Evolutionary conservation across 2,329 filamentous ascomycete genomes (phyloP).

Genomic region (Fusarium dlaminii): DNA sequence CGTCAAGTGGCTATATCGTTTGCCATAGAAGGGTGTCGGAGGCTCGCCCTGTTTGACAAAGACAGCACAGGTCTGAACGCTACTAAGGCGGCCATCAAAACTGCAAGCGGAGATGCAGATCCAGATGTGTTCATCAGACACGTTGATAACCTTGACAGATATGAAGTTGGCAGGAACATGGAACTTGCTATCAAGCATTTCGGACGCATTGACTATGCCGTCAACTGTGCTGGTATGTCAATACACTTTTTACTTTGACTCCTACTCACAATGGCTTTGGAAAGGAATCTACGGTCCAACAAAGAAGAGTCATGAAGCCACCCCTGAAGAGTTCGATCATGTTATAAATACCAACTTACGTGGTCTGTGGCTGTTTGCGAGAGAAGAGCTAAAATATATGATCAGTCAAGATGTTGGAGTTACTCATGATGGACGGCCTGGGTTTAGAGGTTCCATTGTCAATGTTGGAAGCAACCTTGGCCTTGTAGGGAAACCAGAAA

Average conservation of each 20-base stretch:
- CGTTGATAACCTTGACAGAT: slow-evolving; percentile 50
- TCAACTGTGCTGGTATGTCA: slow-evolving; percentile 54
- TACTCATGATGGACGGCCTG: slow-evolving; percentile 55
- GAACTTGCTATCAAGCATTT: slow-evolving; percentile 46
- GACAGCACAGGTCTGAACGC: slow-evolving; percentile 46
- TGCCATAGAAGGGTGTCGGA: slow-evolving; percentile 54
- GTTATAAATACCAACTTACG: slow-evolving; percentile 56
- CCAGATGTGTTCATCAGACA: slow-evolving; percentile 33
- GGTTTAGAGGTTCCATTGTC: slow-evolving; percentile 53
- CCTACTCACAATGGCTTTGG: neutral
- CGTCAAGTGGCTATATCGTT: slow-evolving; percentile 52
- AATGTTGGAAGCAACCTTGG: slow-evolving; percentile 57
- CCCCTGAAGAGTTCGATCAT: slow-evolving; percentile 52
- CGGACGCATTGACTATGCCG: slow-evolving; percentile 56
- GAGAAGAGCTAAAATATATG: slow-evolving; percentile 56
- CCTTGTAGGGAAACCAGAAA: slow-evolving; percentile 52
- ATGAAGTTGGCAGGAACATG: slow-evolving; percentile 48
- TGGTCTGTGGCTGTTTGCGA: slow-evolving; percentile 56
- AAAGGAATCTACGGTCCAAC: slow-evolving; percentile 51
- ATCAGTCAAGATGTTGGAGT: slow-evolving; percentile 51
- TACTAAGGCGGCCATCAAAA: slow-evolving; percentile 38
- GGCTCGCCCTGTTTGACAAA: slow-evolving; percentile 54
- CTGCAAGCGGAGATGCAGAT: neutral
- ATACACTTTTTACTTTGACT: neutral
- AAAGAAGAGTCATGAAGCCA: slow-evolving; percentile 49